Evolutionary conservation across 371 early-diverging fungal genomes (phyloP), one percentile per base, ranked within the genome.

Genomic region (Lichtheimia ornata): DNA sequence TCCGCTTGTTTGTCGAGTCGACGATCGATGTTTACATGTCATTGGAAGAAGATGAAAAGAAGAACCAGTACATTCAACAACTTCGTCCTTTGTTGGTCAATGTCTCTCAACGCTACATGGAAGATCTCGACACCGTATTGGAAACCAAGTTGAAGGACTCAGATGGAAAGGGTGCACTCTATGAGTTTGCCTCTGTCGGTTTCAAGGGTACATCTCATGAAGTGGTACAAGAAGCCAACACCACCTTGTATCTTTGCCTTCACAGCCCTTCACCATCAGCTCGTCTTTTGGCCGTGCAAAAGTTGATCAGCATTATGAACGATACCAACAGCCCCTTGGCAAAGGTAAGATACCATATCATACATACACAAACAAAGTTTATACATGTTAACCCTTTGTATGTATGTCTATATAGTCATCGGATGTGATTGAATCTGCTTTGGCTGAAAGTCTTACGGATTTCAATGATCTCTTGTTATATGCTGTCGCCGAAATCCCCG

Each of bases 171-270:
- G 65, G 74, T 47, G 72, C 70, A 6, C 74, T 90, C 5, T 88
- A 87, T 61, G 74, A 84, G 11, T 85, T 88, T 51, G 75, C 84
- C 14, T 71, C 84, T 12, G 63, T 77, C 54, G 82, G 79, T 17
- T 85, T 88, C 72, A 72, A 82, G 51, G 89, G 88, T 27, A 88
- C 90, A 22, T 65, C 83, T 11, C 85, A 87, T 55, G 82, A 88
- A 59, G 70, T 89, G 9, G 65, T 91, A 24, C 71, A 77, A 63
- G 88, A 89, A 53, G 78, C 86, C 41, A 85, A 84, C 60, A 89
- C 92, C 0, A 88, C 90, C 0, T 67, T 93, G 12, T 90, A 82
- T 53, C 80, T 91, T 49, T 85, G 88, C 64, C 72, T 93, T 55
- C 84, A 89, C 61, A 89, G 90, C 56, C 77, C 86, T 14, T 81